phyloP scores from a whole-genome alignment of 139 green algal species.

The Chlamydomonas applanata region DNA sequence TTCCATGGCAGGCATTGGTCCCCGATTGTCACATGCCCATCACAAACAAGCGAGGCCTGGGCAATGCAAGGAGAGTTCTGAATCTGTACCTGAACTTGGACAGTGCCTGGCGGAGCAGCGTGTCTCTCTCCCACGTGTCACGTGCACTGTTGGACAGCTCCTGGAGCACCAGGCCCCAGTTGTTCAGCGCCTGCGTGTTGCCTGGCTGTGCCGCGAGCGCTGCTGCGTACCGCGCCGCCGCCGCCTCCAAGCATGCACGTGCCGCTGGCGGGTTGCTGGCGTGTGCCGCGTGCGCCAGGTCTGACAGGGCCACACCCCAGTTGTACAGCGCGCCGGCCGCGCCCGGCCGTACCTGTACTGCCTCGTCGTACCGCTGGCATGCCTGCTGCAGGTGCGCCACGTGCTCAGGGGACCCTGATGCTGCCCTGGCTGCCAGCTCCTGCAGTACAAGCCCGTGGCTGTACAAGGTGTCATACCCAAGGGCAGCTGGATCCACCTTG shows the following conservation, averaged over 20 bases:
- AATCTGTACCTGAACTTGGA: slow-evolving; percentile 69
- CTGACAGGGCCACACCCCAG: slow-evolving; percentile 72
- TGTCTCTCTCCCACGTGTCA: slow-evolving; percentile 18
- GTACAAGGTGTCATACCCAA: slow-evolving; percentile 63
- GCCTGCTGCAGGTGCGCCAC: slow-evolving; percentile 47
- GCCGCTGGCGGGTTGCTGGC: slow-evolving; percentile 15
- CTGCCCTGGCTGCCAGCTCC: slow-evolving; percentile 47
- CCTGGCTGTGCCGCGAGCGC: slow-evolving; percentile 53
- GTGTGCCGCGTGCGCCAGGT: slow-evolving; percentile 52
- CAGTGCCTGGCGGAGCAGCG: slow-evolving; percentile 48
- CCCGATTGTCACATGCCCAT: no score
- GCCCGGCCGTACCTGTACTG: slow-evolving; percentile 28
- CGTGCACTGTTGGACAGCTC: slow-evolving; percentile 35
- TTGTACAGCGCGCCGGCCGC: slow-evolving; percentile 71
- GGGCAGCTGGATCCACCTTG: slow-evolving; percentile 2
- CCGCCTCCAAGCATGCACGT: slow-evolving; percentile 37
- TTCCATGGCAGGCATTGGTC: no score
- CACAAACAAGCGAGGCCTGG: no score
- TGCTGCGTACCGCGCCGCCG: slow-evolving; percentile 63
- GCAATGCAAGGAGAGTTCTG: no score
- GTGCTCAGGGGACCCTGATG: slow-evolving; percentile 22
- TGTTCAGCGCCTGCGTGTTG: slow-evolving; percentile 83
- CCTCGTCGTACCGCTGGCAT: slow-evolving; percentile 53
- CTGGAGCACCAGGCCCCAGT: slow-evolving; percentile 79
- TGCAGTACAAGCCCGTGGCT: slow-evolving; percentile 71